phyloP scores from a whole-genome alignment of 495 filamentous ascomycete species.

The Bathelium albidoporum region DNA sequence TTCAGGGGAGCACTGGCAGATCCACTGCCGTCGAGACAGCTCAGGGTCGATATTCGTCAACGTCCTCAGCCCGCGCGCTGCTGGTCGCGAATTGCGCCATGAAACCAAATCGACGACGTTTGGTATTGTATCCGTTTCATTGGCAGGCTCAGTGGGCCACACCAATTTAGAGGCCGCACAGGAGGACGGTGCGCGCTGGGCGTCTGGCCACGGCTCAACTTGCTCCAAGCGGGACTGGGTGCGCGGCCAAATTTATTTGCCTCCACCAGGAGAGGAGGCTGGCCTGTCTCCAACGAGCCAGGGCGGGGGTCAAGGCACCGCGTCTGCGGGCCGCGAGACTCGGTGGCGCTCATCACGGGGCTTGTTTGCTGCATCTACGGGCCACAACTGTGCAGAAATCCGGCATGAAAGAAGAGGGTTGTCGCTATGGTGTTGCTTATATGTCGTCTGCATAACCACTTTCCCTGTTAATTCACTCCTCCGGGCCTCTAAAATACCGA shows the following conservation, averaged over 20 bases:
- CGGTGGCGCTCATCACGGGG: neutral
- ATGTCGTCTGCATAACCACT: neutral
- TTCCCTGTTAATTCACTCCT: neutral
- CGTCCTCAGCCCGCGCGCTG: neutral
- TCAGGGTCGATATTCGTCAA: neutral
- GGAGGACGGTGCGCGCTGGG: neutral
- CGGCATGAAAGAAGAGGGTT: neutral
- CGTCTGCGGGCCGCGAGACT: neutral
- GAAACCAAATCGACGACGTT: neutral
- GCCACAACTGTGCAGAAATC: neutral
- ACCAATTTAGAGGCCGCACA: neutral
- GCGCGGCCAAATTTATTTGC: neutral
- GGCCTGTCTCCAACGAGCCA: neutral
- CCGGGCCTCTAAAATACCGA: neutral
- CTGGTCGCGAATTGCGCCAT: neutral
- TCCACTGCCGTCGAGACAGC: neutral
- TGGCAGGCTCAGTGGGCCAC: neutral
- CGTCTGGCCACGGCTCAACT: neutral
- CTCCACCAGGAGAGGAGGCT: neutral
- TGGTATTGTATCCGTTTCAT: neutral
- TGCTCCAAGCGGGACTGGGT: neutral
- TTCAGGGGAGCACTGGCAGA: neutral
- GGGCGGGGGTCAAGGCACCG: neutral
- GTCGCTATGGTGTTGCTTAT: slow-evolving; percentile 3
- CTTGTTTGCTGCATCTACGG: neutral